A percentile compares a stretch with the other conserved stretches of the same genome.
phyloP scores from a whole-genome alignment of 2,329 filamentous ascomycete genomes.

The Parascedosporium putredinis region DNA sequence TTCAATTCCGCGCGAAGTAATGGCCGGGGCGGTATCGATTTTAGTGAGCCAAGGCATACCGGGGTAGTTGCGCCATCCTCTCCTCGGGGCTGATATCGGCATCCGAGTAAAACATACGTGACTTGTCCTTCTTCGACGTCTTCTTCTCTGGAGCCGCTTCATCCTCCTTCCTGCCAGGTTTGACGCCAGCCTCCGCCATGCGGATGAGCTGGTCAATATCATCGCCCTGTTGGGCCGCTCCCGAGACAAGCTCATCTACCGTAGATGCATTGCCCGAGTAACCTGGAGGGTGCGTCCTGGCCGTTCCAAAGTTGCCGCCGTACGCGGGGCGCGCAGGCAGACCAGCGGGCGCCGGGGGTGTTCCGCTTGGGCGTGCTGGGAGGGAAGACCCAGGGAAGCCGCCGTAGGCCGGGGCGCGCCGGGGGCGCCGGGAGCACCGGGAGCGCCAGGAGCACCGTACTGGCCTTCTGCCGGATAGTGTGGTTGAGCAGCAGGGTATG shows the following conservation, averaged over 20 bases:
- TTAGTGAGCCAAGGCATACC: slow-evolving; percentile 56
- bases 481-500: slow-evolving; percentile 2
- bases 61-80: slow-evolving; percentile 69
- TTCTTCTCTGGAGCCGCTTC: slow-evolving; percentile 42
- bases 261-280: slow-evolving; percentile 23
- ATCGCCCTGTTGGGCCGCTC: slow-evolving; percentile 31
- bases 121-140: slow-evolving; percentile 58
- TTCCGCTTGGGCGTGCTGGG: slow-evolving; percentile 33
- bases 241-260: slow-evolving; percentile 7
- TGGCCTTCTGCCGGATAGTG: slow-evolving; percentile 3
- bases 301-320: slow-evolving; percentile 21
- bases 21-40: slow-evolving; percentile 8
- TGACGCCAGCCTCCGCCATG: slow-evolving; percentile 52
- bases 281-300: slow-evolving; percentile 16
- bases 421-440: slow-evolving; percentile 5
- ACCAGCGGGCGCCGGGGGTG: slow-evolving; percentile 25
- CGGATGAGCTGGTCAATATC: slow-evolving; percentile 57
- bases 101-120: slow-evolving; percentile 72
- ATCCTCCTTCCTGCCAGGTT: slow-evolving; percentile 31
- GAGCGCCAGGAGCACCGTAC: slow-evolving; percentile 16
- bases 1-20: too few relatives aligned
- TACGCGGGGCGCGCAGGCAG: slow-evolving; percentile 34
- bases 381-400: slow-evolving; percentile 30
- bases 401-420: slow-evolving; percentile 6
- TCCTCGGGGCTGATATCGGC: slow-evolving; percentile 76